phyloP scores from a whole-genome alignment of 768 basidiomycete species.

The Lactarius sanguifluus region DNA sequence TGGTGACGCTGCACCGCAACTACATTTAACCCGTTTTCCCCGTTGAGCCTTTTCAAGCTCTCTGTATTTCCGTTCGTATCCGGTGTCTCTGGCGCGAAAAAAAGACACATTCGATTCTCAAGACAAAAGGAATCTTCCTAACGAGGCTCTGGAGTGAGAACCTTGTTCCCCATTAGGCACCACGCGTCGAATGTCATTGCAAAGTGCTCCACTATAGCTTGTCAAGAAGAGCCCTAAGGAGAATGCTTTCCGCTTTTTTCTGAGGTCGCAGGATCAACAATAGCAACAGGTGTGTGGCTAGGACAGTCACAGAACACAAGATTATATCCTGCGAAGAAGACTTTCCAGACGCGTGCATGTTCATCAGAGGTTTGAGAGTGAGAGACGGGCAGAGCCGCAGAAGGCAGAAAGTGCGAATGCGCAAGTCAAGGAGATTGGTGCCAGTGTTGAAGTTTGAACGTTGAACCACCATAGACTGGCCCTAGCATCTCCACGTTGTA shows the following conservation, averaged over 20 bases:
- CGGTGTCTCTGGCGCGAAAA: slow-evolving; percentile 1
- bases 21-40: slow-evolving; percentile 2
- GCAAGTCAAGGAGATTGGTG: no score
- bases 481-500: neutral
- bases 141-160: neutral
- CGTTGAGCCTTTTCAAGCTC: neutral
- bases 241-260: neutral
- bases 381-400: neutral
- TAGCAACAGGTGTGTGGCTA: neutral
- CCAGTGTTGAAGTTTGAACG: no score
- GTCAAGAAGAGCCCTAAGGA: neutral
- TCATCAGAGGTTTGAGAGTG: neutral
- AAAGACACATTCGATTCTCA: neutral
- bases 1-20: neutral
- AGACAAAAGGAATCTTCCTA: neutral
- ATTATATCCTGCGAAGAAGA: neutral
- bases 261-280: neutral
- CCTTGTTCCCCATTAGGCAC: slow-evolving; percentile 2
- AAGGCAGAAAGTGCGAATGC: slow-evolving; percentile 3
- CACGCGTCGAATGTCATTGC: slow-evolving; percentile 2
- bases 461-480: no score
- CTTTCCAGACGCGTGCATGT: neutral
- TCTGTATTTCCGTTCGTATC: neutral
- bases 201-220: slow-evolving; percentile 1
- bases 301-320: neutral